Evolutionary conservation across 225 moss, liverwort and hornwort species (phyloP).

Genomic region (Takakia lepidozioides): DNA sequence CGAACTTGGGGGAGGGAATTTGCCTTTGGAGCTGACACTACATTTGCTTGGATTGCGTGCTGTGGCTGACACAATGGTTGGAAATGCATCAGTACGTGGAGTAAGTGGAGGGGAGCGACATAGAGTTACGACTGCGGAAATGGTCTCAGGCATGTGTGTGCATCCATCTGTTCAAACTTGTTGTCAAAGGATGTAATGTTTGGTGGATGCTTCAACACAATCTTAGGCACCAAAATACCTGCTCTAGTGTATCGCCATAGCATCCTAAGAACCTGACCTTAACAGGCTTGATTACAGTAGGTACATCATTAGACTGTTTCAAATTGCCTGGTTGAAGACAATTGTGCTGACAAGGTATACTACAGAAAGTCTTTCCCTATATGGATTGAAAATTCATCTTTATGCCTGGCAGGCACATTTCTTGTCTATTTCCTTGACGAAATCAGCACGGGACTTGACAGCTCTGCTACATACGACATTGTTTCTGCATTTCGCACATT

Average conservation of each 20-base stretch:
- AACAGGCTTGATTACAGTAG: neutral
- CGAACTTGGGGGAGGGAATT: conserved; percentile 55
- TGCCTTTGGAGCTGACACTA: conserved; percentile 62
- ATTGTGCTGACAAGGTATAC: too few species aligned
- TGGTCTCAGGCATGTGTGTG: conserved; percentile 77
- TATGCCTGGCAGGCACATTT: conserved; percentile 45
- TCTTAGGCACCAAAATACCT: neutral
- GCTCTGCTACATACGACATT: conserved; percentile 85
- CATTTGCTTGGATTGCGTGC: conserved; percentile 71
- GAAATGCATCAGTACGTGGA: conserved; percentile 51
- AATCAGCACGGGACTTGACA: conserved; percentile 90
- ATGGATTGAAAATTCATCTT: too few species aligned
- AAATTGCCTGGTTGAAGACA: too few species aligned
- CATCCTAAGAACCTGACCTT: neutral
- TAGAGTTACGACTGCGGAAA: conserved; percentile 83
- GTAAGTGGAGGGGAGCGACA: conserved; percentile 87
- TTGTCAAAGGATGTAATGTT: too few species aligned
- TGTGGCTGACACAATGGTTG: conserved; percentile 56
- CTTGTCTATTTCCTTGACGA: conserved; percentile 67
- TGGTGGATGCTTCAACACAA: too few species aligned
- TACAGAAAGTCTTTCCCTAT: too few species aligned
- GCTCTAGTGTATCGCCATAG: neutral
- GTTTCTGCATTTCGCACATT: conserved; percentile 71
- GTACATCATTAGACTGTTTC: too few species aligned
- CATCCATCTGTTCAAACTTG: too few species aligned